Evolutionary conservation across 177 flowering plant genomes (phyloP), one percentile per base, ranked within the genome.

Genomic region (Vitis hybrid): DNA sequence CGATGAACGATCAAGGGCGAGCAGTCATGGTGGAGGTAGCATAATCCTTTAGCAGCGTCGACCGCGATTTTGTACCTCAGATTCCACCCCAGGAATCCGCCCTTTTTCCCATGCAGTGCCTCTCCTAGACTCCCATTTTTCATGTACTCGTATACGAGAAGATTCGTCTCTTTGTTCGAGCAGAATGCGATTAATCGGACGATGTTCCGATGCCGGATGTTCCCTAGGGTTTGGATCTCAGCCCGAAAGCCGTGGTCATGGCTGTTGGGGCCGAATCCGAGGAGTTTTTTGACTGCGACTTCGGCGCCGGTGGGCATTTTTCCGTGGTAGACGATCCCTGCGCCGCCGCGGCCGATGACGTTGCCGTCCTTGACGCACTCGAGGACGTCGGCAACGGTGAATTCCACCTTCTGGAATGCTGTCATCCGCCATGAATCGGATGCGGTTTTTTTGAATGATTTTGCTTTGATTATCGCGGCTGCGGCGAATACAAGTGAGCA

Each of bases 11-110:
- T 90, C 66, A 91, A 54, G 2, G 99, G 99, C 1, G 87, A 80
- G 65, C 99, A 93, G 73, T 95, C 99, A 62, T 91, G 97, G 79
- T 95, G 99, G n/a, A 95, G 88, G 76, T 95, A 95, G 67, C 94
- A 90, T 15, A 95, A 78, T 1, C 99, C 99, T 76, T 77, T 85
- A 0, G 98, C 98, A 2, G 97, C 89, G 58, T 90, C 99, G 18
- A 80, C 67, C 4, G 97, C 94, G 10, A 93, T 88, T 70, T 86
- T 91, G 74, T 89, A 90, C 79, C 99, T 81, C 79, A 87, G 61
- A 35, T 81, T 79, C 99, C 99, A 95, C 11, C 84, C 74, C 68
- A 95, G 55, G 49, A 84, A 76, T 4, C 77, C 87, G 6, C 92
- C 91, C 62, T 76, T 85, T 69, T 90, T 89, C 56, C 91, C 91